A percentile compares a stretch with the other conserved stretches of the same genome.
Evolutionary conservation across 257 asterid species (phyloP).

Genomic region (Fraxinus pennsylvanica): DNA sequence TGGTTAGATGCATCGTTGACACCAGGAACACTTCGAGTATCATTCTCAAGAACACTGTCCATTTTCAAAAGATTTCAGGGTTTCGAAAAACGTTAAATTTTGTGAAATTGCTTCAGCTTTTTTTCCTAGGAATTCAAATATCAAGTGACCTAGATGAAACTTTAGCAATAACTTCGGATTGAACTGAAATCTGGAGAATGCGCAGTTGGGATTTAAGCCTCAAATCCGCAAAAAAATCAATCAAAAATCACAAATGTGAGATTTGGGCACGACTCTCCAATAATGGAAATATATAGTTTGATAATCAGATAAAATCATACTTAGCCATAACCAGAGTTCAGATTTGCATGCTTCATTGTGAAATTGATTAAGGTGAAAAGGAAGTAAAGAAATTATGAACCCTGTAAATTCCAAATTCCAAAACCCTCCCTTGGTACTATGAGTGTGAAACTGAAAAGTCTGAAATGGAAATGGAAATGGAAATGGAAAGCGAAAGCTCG

Average conservation of each 20-base stretch:
- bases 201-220: conserved; percentile 4
- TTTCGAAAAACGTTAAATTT: not conserved
- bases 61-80: not conserved
- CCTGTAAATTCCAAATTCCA: too few species aligned
- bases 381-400: too few species aligned
- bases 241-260: not conserved
- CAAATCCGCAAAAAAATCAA: not conserved
- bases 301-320: not conserved
- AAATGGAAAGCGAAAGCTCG: too few species aligned
- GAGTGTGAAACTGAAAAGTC: too few species aligned
- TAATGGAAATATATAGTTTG: not conserved
- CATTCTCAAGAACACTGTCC: conserved; percentile 6
- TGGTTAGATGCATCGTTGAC: conserved; percentile 5
- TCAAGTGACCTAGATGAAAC: conserved; percentile 8
- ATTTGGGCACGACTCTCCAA: not conserved
- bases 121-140: not conserved
- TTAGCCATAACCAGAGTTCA: too few species aligned
- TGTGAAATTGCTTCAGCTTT: not conserved
- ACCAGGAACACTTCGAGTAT: conserved; percentile 8
- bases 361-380: too few species aligned
- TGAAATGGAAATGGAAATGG: too few species aligned
- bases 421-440: too few species aligned
- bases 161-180: not conserved
- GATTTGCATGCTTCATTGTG: too few species aligned
- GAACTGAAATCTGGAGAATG: not conserved